Percentiles rank a stretch among this genome's conserved stretches.
Conservation (phyloP, 208 protist species). For the Leishmania martiniquensis region DNA sequence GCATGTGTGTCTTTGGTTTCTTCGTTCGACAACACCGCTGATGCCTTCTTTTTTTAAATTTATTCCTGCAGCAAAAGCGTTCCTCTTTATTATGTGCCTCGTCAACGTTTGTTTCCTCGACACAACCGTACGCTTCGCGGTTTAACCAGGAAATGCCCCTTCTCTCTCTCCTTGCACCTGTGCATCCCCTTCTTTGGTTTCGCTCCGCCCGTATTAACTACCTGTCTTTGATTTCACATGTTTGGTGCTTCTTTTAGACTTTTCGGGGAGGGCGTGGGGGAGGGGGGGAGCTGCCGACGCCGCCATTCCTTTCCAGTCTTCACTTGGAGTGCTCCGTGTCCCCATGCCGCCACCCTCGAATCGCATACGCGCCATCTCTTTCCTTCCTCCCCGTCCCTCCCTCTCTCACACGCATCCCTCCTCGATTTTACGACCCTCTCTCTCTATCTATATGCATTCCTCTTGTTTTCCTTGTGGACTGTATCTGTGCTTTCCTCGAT, state of each 20-base stretch:
- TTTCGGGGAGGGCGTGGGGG: no score
- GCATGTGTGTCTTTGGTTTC: background rate
- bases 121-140: background rate
- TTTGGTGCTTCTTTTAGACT: background rate
- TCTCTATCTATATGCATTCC: background rate
- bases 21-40: background rate
- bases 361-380: background rate
- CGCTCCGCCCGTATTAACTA: background rate
- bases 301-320: no score
- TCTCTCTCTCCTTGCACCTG: background rate
- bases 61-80: background rate
- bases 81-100: constrained; percentile 12
- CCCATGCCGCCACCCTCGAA: no score
- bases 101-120: background rate
- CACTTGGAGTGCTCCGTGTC: no score
- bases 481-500: background rate
- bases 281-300: no score
- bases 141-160: constrained; percentile 1
- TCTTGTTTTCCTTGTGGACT: background rate
- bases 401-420: background rate
- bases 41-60: background rate
- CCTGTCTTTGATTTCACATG: background rate
- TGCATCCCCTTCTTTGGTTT: constrained; percentile 8
- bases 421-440: background rate
- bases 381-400: background rate